These are phyloP conservation scores for Myxozyma sirexii DNA, from an alignment of 805 yeast genomes.

Conservation along the genomic window DNA sequence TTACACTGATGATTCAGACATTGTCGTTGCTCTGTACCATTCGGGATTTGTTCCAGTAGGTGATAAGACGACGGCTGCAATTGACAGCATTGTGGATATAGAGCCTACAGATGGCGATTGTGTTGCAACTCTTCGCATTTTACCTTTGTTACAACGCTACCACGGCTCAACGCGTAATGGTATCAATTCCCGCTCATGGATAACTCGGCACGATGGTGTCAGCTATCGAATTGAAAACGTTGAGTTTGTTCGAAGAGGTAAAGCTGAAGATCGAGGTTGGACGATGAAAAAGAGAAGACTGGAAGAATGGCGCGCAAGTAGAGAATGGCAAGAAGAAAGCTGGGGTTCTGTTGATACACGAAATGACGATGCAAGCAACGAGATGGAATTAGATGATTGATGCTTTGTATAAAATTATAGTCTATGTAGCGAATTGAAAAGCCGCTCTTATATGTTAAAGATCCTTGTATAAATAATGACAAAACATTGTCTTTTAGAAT, in stretches of 20 bases:
- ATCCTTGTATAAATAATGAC: background rate
- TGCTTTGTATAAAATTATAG: background rate
- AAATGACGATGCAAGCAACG: background rate
- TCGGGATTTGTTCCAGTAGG: constrained; percentile 55
- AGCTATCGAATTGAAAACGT: constrained; percentile 65
- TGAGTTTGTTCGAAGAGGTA: constrained; percentile 42
- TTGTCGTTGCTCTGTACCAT: constrained; percentile 73
- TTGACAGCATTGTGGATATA: constrained; percentile 41
- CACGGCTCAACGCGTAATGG: constrained; percentile 68
- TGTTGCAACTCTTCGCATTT: constrained; percentile 58
- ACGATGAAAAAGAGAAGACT: constrained; percentile 40
- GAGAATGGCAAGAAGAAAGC: constrained; percentile 26
- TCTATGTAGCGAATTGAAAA: no score
- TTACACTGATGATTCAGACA: constrained; percentile 92
- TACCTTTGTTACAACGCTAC: constrained; percentile 72
- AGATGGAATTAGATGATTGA: constrained; percentile 2
- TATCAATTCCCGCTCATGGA: constrained; percentile 77
- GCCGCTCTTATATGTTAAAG: background rate
- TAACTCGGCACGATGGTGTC: constrained; percentile 72
- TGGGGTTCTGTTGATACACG: constrained; percentile 9
- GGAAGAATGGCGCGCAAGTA: constrained; percentile 39
- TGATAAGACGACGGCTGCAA: constrained; percentile 40
- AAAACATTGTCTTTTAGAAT: no score
- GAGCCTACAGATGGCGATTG: constrained; percentile 51
- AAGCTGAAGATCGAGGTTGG: constrained; percentile 41